Conservation (phyloP, 257 asterid species). For the Handroanthus guayacan region DNA sequence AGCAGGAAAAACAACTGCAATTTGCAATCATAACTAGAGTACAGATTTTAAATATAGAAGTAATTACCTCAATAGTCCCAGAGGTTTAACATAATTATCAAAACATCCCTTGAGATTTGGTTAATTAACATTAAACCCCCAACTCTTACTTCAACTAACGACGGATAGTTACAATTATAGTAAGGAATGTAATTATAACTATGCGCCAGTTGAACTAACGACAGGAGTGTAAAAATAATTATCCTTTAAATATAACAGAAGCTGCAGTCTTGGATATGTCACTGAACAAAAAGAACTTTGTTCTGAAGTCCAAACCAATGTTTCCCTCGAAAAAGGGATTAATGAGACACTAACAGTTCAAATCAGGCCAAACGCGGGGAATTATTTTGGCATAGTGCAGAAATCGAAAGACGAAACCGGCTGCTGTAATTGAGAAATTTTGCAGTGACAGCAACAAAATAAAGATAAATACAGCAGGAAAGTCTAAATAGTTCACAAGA, state of each 20-base stretch:
- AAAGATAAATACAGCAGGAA: conserved; percentile 26
- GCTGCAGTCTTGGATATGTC: background rate
- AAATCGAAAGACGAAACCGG: conserved; percentile 12
- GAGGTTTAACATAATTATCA: too few species aligned
- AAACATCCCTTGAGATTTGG: too few species aligned
- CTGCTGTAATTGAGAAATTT: conserved; percentile 3
- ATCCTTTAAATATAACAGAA: background rate
- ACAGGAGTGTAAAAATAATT: too few species aligned
- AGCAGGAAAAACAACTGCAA: too few species aligned
- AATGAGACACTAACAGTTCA: background rate
- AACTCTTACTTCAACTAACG: too few species aligned
- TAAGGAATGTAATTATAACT: too few species aligned
- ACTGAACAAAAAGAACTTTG: background rate
- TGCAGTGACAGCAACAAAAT: background rate
- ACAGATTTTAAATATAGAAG: too few species aligned
- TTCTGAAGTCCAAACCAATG: background rate
- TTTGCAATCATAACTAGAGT: too few species aligned
- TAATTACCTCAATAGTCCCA: too few species aligned
- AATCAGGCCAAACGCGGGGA: conserved; percentile 21
- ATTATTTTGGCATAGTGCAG: conserved; percentile 18
- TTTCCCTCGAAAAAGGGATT: background rate
- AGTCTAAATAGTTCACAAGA: conserved; percentile 29
- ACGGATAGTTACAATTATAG: too few species aligned
- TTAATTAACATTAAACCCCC: too few species aligned
- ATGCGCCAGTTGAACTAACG: too few species aligned